Percentiles rank a stretch among this genome's conserved stretches.
Conservation (phyloP, 1,284 basidiomycete species). For the Moniliophthora roreri region DNA sequence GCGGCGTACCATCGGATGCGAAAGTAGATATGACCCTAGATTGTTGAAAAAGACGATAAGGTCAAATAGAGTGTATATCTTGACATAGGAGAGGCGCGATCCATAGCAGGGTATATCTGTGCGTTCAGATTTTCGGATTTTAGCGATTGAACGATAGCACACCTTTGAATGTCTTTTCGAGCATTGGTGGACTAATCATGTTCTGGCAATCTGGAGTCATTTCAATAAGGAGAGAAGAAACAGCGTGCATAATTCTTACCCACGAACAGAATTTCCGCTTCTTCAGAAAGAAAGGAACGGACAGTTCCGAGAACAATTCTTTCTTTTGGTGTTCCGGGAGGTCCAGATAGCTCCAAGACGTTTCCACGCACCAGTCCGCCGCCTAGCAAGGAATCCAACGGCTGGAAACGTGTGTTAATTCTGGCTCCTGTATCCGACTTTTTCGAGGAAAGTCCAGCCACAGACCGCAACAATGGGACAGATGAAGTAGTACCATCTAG, state of each 20-base stretch:
- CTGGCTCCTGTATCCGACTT: constrained; percentile 20
- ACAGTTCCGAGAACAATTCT: constrained; percentile 48
- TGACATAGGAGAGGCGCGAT: constrained; percentile 42
- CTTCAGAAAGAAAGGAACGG: constrained; percentile 41
- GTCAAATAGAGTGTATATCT: constrained; percentile 49
- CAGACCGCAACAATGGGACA: constrained; percentile 55
- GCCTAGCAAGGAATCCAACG: constrained; percentile 55
- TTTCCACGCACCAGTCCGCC: constrained; percentile 61
- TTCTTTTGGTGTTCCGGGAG: constrained; percentile 69
- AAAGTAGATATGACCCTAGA: constrained; percentile 44
- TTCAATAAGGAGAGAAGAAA: background rate
- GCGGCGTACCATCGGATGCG: constrained; percentile 44
- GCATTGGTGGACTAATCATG: constrained; percentile 50
- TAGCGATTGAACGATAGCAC: constrained; percentile 17
- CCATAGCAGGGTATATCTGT: constrained; percentile 23
- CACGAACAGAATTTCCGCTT: constrained; percentile 54
- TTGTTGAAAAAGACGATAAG: constrained; percentile 60
- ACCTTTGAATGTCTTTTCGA: constrained; percentile 45
- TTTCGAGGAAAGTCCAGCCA: constrained; percentile 36
- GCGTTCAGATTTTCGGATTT: background rate
- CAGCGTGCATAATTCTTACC: constrained; percentile 40
- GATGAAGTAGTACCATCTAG: constrained; percentile 20
- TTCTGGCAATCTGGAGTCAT: constrained; percentile 60
- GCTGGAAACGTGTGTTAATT: constrained; percentile 43
- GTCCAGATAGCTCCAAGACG: constrained; percentile 71